Base-by-base conservation (phyloP, 2,329 filamentous ascomycete genomes). In the Neoscytalidium dimidiatum region DNA sequence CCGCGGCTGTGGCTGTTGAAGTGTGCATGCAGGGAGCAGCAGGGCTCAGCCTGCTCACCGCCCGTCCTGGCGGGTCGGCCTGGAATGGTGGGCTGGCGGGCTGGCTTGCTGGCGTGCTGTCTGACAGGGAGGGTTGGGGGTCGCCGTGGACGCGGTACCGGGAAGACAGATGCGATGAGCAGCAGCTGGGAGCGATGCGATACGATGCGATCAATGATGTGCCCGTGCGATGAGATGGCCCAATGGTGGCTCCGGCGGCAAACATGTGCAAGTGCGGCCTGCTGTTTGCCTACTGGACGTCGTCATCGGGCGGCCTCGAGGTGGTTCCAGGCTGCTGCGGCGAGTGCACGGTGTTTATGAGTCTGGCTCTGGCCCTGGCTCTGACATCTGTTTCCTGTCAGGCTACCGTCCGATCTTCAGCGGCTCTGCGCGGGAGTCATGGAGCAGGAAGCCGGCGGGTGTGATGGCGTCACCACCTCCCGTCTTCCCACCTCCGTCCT, bases 11-110 rank as follows among this genome's bases (percentile, higher is more conserved):
- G 44, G 44, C 43, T 23, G 43, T 41, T 14, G 35, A 41, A 14
- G 35, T n/a, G 35, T 4, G 35, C 4, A 14, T 41, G 35, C 35
- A 41, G 31, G 46, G 43, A 29, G 19, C 23, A 5, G 46, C 19
- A 49, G 48, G 48, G 48, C 48, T 52, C 48, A 52, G 51, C 51
- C 38, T 19, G 9, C 51, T 53, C 51, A 53, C 51, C 51, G 48
- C 23, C 48, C 28, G 28, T 29, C n/a, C 26, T 17, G 31, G 31
- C 19, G 31, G 31, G 51, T 23, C 51, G 19, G 23, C 43, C 4
- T 17, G 26, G 48, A 6, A 52, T 28, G 13, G 11, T n/a, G 13
- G 26, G 48, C 13, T 21, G 11, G 48, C 48, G 7, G 26, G 26
- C 44, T 13, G 21, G 19, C 3, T 14, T 29, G 17, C 21, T 14